A percentile compares a stretch with the other conserved stretches of the same genome.
phyloP scores from a whole-genome alignment of 352 stramenopile species.

The Phytophthora nicotianae region DNA sequence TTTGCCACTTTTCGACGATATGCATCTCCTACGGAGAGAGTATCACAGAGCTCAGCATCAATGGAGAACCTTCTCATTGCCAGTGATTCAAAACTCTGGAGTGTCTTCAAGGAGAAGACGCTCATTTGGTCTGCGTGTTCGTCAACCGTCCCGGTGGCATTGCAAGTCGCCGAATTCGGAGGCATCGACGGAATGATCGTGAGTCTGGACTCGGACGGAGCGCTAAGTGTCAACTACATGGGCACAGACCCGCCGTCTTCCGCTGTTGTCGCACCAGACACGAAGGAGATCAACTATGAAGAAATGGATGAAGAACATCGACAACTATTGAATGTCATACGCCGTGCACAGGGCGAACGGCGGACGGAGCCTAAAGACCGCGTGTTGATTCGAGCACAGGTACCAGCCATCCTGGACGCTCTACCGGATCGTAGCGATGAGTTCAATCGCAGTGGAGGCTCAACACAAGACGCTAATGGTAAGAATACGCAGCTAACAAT shows the following conservation, averaged over 20 bases:
- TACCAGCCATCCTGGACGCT: slow-evolving; percentile 71
- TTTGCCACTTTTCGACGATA: slow-evolving; percentile 60
- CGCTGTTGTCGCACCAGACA: slow-evolving; percentile 63
- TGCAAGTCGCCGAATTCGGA: slow-evolving; percentile 74
- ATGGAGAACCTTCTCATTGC: slow-evolving; percentile 84
- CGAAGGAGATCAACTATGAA: slow-evolving; percentile 91
- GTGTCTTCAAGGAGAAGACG: slow-evolving; percentile 77
- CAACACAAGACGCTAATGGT: slow-evolving; percentile 9
- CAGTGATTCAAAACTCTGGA: slow-evolving; percentile 76
- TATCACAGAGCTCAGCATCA: not conserved
- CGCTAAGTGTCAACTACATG: slow-evolving; percentile 87
- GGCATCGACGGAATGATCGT: slow-evolving; percentile 84
- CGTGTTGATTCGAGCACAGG: slow-evolving; percentile 76
- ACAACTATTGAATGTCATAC: slow-evolving; percentile 87
- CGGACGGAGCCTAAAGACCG: slow-evolving; percentile 72
- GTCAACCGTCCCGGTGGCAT: slow-evolving; percentile 59
- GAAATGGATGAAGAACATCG: slow-evolving; percentile 92
- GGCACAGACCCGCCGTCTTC: slow-evolving; percentile 88
- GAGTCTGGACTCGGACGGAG: slow-evolving; percentile 74
- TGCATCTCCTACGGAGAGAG: slow-evolving; percentile 21
- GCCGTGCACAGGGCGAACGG: slow-evolving; percentile 70
- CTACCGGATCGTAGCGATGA: slow-evolving; percentile 49
- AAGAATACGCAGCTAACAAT: slow-evolving; percentile 69
- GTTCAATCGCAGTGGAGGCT: slow-evolving; percentile 32
- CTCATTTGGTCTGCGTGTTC: slow-evolving; percentile 83